Percentiles rank a stretch among this genome's conserved stretches.
Conservation (phyloP, 2,329 filamentous ascomycete species). For the Didymosphaeria variabile region DNA sequence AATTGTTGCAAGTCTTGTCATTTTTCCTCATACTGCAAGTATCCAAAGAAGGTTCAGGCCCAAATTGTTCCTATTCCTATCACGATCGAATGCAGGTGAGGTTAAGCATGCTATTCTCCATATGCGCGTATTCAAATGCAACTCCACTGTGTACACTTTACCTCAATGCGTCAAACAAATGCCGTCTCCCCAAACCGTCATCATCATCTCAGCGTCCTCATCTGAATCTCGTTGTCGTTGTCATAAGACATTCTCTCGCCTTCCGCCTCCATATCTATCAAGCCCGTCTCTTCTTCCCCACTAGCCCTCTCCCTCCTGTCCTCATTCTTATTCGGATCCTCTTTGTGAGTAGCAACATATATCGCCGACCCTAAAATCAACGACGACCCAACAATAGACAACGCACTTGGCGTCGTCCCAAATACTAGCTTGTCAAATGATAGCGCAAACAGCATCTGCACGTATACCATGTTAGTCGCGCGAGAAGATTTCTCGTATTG, state of each 20-base stretch:
- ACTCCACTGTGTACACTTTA: too few species aligned
- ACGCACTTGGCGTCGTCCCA: slow-evolving; percentile 64
- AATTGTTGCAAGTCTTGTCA: too few species aligned
- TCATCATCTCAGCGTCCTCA: slow-evolving; percentile 29
- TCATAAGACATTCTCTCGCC: slow-evolving; percentile 22
- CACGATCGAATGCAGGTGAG: not conserved
- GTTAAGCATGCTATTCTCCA: not conserved
- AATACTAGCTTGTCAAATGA: slow-evolving; percentile 71
- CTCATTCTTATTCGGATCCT: slow-evolving; percentile 39
- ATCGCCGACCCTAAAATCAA: slow-evolving; percentile 73
- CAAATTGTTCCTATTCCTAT: too few species aligned
- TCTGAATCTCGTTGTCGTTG: slow-evolving; percentile 25
- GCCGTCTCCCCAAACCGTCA: not conserved
- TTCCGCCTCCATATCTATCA: slow-evolving; percentile 35
- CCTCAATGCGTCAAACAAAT: not conserved
- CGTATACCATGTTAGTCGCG: slow-evolving; percentile 74
- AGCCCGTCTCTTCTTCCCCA: slow-evolving; percentile 45
- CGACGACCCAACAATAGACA: slow-evolving; percentile 68
- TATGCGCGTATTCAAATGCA: not conserved
- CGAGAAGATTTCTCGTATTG: slow-evolving; percentile 72
- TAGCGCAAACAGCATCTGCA: slow-evolving; percentile 74
- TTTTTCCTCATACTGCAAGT: too few species aligned
- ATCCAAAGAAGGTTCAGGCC: too few species aligned
- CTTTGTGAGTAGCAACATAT: slow-evolving; percentile 68
- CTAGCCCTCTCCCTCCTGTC: slow-evolving; percentile 22